Conservation (phyloP, 2,329 filamentous ascomycete species). For the Phyllosticta paracitricarpa region DNA sequence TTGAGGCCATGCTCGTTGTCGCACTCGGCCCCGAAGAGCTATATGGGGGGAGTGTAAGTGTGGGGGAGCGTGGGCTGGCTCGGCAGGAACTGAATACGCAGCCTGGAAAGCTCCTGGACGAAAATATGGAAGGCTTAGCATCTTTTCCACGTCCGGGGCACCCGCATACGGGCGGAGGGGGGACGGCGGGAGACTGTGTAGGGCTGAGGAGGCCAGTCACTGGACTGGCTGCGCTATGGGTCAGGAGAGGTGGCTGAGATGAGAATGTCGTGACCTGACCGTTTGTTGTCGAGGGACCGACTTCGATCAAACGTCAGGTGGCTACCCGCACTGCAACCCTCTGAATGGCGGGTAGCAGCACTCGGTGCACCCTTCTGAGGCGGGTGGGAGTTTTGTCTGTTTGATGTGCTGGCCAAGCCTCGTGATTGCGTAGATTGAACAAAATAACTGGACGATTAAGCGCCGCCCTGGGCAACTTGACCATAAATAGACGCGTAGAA, state of each 20-base stretch:
- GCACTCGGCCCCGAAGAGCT: neutral
- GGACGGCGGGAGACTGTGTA: neutral
- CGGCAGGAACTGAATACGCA: neutral
- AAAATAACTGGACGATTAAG: neutral
- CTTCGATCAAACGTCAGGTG: neutral
- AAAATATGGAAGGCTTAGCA: neutral
- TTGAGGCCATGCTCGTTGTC: neutral
- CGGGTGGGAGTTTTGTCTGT: neutral
- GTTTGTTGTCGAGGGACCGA: neutral
- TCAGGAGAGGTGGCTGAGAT: neutral
- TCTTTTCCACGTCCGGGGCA: neutral
- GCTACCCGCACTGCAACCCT: neutral
- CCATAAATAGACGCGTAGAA: neutral
- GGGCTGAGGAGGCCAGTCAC: neutral
- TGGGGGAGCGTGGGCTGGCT: neutral
- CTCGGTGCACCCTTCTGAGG: neutral
- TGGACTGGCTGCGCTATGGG: no score
- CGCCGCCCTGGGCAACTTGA: neutral
- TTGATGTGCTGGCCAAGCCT: neutral
- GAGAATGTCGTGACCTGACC: neutral
- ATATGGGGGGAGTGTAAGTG: neutral
- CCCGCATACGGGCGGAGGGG: neutral
- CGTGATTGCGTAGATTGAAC: neutral
- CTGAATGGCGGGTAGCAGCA: neutral
- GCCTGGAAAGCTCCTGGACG: no score